Evolutionary conservation across 495 filamentous ascomycete genomes (phyloP), one percentile per base, ranked within the genome.

Genomic region (Penicillium antarcticum): DNA sequence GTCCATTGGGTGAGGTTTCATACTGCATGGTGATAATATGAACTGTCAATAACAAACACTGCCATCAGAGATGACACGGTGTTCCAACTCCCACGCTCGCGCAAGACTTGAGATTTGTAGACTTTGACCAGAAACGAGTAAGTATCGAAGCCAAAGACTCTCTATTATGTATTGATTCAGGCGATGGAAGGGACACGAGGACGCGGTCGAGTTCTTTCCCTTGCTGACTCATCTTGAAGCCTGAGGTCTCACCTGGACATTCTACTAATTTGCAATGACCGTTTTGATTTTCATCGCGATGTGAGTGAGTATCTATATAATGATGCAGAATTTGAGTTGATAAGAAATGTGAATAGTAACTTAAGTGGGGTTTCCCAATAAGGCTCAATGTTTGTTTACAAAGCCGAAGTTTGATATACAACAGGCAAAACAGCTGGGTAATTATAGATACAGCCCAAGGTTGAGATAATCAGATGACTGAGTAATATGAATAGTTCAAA

Each of bases 11-110:
- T 7, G 50, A 52, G 8, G 51, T 29, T 7, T 37, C 45, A 56
- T 60, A 56, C 14, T 62, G 58, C 68, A 69, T 71, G 33, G 51
- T 21, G 43, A 51, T 26, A 51, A 33, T 49, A 33, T 14, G 41
- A 44, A 24, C 19, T 34, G 39, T 53, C 49, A 37, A 35, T 42
- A 42, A 46, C 18, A 51, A 56, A 55, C 34, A 53, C 5, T 33
- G 45, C 41, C 31, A 23, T 19, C 6, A 16, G 42, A 42, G 38
- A 32, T 37, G 24, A 31, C 48, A 42, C 39, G 23, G 45, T 32
- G 23, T 41, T 35, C 23, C 29, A 29, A 42, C 45, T 14, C 44
- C 49, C 38, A 16, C 49, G 37, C 41, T 34, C 34, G 5, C 14
- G 9, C 13, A 36, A 24, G 17, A 16, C 8, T 36, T 24, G 16